These are phyloP conservation scores for Silene conica DNA, from an alignment of 148 eudicot genomes.

Conservation along the genomic window DNA sequence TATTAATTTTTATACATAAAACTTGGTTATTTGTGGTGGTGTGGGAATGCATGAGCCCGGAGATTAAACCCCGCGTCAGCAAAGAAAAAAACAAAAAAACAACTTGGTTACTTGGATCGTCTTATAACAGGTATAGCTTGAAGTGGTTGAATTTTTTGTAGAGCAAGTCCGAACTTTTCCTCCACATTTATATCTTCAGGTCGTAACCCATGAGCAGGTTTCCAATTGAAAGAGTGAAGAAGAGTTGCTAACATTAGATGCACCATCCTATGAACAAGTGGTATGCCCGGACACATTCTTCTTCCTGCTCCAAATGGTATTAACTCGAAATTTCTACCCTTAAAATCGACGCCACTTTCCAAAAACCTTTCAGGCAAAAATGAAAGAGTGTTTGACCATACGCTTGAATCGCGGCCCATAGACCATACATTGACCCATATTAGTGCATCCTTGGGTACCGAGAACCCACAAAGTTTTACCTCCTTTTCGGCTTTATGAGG, in stretches of 20 bases:
- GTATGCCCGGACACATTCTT: conserved; percentile 23
- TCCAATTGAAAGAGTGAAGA: conserved; percentile 32
- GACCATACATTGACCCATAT: conserved; percentile 37
- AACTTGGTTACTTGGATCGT: background rate
- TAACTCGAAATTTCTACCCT: conserved; percentile 26
- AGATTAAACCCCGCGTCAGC: no score
- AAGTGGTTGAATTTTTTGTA: conserved; percentile 28
- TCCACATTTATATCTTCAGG: conserved; percentile 24
- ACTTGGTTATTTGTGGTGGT: no score
- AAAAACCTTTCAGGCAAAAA: conserved; percentile 37
- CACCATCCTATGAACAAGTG: conserved; percentile 26
- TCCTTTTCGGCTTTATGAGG: conserved; percentile 27
- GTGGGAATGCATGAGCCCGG: no score
- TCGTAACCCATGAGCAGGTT: conserved; percentile 17
- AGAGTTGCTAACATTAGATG: conserved; percentile 26
- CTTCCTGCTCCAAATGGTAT: conserved; percentile 31
- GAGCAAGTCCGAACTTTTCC: conserved; percentile 27
- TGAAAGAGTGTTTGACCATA: conserved; percentile 23
- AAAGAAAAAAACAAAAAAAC: no score
- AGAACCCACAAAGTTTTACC: conserved; percentile 21
- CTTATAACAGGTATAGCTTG: conserved; percentile 18
- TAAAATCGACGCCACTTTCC: conserved; percentile 12
- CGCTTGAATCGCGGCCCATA: conserved; percentile 23
- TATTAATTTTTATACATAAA: no score
- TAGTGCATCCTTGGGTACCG: conserved; percentile 33